phyloP scores from a whole-genome alignment of 2,329 filamentous ascomycete species.

The Fonsecaea monophora region DNA sequence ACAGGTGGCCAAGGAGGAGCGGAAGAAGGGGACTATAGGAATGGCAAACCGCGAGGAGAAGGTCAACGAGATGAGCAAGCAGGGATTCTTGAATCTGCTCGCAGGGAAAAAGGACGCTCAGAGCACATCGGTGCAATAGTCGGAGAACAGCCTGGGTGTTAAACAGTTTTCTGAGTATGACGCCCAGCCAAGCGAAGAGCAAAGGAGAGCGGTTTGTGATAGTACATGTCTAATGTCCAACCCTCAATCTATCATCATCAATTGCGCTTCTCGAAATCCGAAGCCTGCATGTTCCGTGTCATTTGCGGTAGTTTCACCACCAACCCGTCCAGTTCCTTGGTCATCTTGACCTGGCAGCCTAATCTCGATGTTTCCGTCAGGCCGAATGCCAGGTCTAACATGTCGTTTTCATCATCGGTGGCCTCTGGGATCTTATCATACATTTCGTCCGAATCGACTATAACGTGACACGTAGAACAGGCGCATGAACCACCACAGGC shows the following conservation, averaged over 20 bases:
- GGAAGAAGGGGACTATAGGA: conserved; percentile 77
- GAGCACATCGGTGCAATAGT: conserved; percentile 2
- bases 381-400: conserved; percentile 89
- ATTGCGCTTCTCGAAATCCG: conserved; percentile 70
- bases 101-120: conserved; percentile 56
- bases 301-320: conserved; percentile 85
- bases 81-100: conserved; percentile 94
- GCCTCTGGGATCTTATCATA: conserved; percentile 81
- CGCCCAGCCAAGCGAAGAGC: conserved; percentile 21
- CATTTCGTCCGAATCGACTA: conserved; percentile 74
- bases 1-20: conserved; percentile 69
- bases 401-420: conserved; percentile 83
- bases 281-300: conserved; percentile 95
- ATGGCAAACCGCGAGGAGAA: conserved; percentile 82
- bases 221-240: conserved; percentile 26
- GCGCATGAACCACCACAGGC: conserved; percentile 94
- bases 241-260: conserved; percentile 21
- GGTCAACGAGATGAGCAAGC: conserved; percentile 94
- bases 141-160: background rate
- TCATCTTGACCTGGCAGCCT: conserved; percentile 92
- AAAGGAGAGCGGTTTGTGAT: conserved; percentile 27
- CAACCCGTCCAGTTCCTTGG: conserved; percentile 84
- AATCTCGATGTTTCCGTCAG: conserved; percentile 83
- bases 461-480: conserved; percentile 91
- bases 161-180: conserved; percentile 1